Conservation (phyloP, 2,329 filamentous ascomycete species). For the Sporothrix variecibatus region DNA sequence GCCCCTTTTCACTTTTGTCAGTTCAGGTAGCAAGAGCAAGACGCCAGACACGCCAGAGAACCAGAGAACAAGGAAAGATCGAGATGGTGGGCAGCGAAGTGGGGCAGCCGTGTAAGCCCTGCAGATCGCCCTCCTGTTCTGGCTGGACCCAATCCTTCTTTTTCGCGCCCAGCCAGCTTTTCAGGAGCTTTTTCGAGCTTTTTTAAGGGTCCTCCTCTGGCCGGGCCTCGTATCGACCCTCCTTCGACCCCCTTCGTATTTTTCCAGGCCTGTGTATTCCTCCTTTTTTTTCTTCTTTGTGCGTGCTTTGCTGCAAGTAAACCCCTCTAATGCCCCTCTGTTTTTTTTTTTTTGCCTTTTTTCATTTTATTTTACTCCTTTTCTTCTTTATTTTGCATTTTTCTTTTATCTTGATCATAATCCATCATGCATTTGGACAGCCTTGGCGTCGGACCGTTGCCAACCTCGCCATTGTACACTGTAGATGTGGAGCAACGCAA, state of each 20-base stretch:
- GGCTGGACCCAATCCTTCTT: constrained; percentile 9
- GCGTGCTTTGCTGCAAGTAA: background rate
- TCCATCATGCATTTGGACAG: background rate
- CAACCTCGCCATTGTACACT: background rate
- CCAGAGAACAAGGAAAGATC: constrained; percentile 13
- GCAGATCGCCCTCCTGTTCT: constrained; percentile 20
- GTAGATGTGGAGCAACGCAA: background rate
- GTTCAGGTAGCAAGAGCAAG: background rate
- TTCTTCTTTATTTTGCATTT: too few relatives aligned
- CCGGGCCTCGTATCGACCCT: background rate
- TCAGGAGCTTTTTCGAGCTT: background rate
- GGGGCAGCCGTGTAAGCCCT: constrained; percentile 28
- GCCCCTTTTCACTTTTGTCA: background rate
- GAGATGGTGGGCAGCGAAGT: constrained; percentile 24
- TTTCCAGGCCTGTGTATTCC: background rate
- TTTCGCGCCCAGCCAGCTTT: constrained; percentile 6
- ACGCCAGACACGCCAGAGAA: background rate
- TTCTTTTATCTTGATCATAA: too few relatives aligned
- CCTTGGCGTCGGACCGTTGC: background rate
- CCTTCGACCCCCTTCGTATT: background rate
- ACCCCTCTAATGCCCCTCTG: background rate
- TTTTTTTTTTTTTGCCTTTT: background rate
- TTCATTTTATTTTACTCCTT: too few relatives aligned
- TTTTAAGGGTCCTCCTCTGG: background rate
- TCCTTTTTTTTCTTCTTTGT: background rate